Base-by-base conservation (phyloP, 345 rosid genomes). In the Aquilaria yunnanensis region DNA sequence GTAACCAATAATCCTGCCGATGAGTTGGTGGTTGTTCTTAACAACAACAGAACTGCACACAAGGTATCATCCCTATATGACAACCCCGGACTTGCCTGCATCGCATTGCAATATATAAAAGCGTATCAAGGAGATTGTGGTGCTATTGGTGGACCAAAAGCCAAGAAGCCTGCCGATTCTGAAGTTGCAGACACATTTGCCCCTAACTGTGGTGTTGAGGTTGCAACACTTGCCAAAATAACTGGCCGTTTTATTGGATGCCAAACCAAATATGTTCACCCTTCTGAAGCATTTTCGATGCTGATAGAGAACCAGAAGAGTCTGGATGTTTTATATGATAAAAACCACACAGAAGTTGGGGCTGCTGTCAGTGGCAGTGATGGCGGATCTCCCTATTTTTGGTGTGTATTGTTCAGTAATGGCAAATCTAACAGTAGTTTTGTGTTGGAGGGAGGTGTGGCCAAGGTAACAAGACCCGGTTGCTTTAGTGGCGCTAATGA, bases 401-500 rank as follows among this genome's bases (percentile, higher is more conserved):
- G 90, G 90, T 81, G 95, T 61, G 83, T 87, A 47, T 59, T 87
- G 78, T 85, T 87, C 77, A 83, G 95, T 74, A 83, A 74, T 55
- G 90, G 90, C 14, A 79, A 66, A 62, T 23, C 12, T n/a, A 85
- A 83, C 51, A 68, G 81, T 45, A 84, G 95, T 79, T 85, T 82
- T 72, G 70, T 75, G 56, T 54, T 67, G 1, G 80, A 79, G 59
- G 83, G 71, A 48, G 90, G 90, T 12, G 84, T 57, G 57, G 78
- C 88, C 29, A 87, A 83, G 79, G 60, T 77, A 57, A 43, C 82
- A 46, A 72, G 56, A 54, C 81, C 87, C 0, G 90, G 95, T 3
- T 87, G 95, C 83, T 87, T 82, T 43, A 87, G 95, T 47, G 95
- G 95, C 14, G 81, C 87, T 62, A 83, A 83, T 11, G 90, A 83